phyloP scores from a whole-genome alignment of 2,329 filamentous ascomycete species.

The Monosporascus sp. region DNA sequence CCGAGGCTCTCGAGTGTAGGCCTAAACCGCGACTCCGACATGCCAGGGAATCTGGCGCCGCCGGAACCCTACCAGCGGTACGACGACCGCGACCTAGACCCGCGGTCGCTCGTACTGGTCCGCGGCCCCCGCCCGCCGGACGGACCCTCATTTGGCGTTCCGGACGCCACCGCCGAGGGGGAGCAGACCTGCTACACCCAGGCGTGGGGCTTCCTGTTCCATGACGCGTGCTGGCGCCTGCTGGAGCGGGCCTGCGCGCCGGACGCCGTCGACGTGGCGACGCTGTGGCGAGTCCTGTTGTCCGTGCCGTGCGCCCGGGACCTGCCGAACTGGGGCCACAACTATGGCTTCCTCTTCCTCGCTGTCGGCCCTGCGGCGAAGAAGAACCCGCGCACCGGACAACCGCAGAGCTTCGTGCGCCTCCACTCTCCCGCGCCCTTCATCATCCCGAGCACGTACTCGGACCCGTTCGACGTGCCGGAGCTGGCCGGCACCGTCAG shows the following conservation, averaged over 20 bases:
- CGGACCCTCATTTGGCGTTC: background rate
- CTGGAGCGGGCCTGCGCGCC: slow-evolving; percentile 18
- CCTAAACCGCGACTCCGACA: slow-evolving; percentile 5
- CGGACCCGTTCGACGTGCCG: slow-evolving; percentile 17
- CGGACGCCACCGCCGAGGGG: background rate
- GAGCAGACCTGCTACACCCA: slow-evolving; percentile 6
- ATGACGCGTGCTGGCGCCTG: slow-evolving; percentile 21
- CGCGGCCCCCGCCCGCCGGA: slow-evolving; percentile 12
- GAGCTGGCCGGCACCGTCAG: slow-evolving; percentile 11
- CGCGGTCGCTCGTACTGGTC: slow-evolving; percentile 11
- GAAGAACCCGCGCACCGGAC: background rate
- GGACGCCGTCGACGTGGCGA: slow-evolving; percentile 11
- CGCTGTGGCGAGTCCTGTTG: slow-evolving; percentile 19
- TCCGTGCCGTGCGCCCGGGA: slow-evolving; percentile 16
- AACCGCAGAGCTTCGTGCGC: slow-evolving; percentile 4
- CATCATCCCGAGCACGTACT: slow-evolving; percentile 16
- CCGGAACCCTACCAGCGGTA: slow-evolving; percentile 14
- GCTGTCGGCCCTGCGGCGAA: slow-evolving; percentile 2
- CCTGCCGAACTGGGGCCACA: slow-evolving; percentile 21
- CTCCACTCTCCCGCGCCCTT: slow-evolving; percentile 9
- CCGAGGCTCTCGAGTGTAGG: slow-evolving; percentile 19
- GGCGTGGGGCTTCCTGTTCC: slow-evolving; percentile 21
- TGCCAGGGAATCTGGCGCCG: slow-evolving; percentile 10
- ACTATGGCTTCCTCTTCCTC: slow-evolving; percentile 18
- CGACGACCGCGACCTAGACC: slow-evolving; percentile 10